Base-by-base conservation (phyloP, 495 filamentous ascomycete genomes). In the Penicillium herquei region DNA sequence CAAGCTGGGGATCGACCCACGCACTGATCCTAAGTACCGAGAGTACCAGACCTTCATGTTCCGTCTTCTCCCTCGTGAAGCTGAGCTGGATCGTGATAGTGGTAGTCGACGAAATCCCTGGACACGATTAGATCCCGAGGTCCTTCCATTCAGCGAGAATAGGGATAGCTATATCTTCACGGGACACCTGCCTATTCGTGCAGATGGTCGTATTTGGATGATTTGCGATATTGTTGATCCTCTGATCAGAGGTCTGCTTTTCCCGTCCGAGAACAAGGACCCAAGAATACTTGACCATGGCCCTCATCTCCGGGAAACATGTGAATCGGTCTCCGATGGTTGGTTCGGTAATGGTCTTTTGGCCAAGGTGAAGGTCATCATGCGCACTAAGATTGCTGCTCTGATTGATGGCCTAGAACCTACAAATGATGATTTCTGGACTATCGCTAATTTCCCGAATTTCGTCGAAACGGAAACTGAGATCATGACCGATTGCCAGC, bases 31-130 rank as follows among this genome's bases (percentile, higher is more conserved):
- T 0, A 79, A 83, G 14, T 92, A 87, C 62, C 84, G 92, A 0
- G 67, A 80, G 31, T 98, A 96, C 70, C 94, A 98, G 68, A 93
- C 90, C 0, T 70, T 96, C 42, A 89, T 89, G 67, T 97, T 97
- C 76, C 74, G 81, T 52, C 64, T 87, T 11, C 68, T 82, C 0
- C 90, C 91, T 50, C 81, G 87, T 47, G 86, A 95, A 56, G 77
- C 83, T 45, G 92, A 96, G 69, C 87, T 93, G 82, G 83, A 82
- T 11, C 87, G 91, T 57, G 91, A 90, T 62, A 79, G 87, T 58
- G 86, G 86, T 46, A 85, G 89, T 2, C 59, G 73, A 30, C 65
- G 72, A 1, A 62, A 69, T 51, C 63, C 63, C 4, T 42, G 64
- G 12, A 48, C 63, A 10, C 66, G 69, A 0, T 42, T 56, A 1